Conservation (phyloP, 2,329 filamentous ascomycete genomes). For the Raffaelea deltoideospora region DNA sequence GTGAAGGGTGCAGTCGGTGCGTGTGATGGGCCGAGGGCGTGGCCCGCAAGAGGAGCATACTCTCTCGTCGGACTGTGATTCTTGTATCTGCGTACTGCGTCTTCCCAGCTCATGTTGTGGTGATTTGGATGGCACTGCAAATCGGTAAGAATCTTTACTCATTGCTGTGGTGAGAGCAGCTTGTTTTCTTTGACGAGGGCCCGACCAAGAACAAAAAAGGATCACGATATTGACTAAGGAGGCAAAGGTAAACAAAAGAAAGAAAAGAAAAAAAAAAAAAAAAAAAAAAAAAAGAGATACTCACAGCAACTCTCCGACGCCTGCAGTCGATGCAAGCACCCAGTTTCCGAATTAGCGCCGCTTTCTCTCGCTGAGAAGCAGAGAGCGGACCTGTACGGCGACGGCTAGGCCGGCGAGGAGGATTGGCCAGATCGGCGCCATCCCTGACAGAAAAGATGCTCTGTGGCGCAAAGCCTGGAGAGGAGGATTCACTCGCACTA, state of each 20-base stretch:
- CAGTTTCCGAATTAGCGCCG: slow-evolving; percentile 42
- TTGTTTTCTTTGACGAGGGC: too few relatives aligned
- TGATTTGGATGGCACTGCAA: slow-evolving; percentile 42
- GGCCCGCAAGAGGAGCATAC: slow-evolving; percentile 21
- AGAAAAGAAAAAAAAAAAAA: neutral
- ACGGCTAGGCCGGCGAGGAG: slow-evolving; percentile 37
- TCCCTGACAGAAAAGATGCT: slow-evolving; percentile 41
- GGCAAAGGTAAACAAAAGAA: too few relatives aligned
- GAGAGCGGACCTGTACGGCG: slow-evolving; percentile 44
- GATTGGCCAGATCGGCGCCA: slow-evolving; percentile 36
- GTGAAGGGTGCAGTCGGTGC: slow-evolving; percentile 23
- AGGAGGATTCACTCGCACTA: slow-evolving; percentile 30
- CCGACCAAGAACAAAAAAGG: neutral
- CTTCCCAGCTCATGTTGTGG: slow-evolving; percentile 46
- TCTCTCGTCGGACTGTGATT: slow-evolving; percentile 38
- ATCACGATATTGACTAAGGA: too few relatives aligned
- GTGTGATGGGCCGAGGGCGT: slow-evolving; percentile 27
- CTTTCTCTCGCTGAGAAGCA: slow-evolving; percentile 41
- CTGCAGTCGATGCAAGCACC: slow-evolving; percentile 42
- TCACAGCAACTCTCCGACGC: slow-evolving; percentile 41
- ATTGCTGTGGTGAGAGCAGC: neutral
- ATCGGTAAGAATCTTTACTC: neutral
- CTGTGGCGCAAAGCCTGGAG: slow-evolving; percentile 29
- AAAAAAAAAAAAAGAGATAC: slow-evolving; percentile 14
- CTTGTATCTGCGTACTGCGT: slow-evolving; percentile 38